Percentiles rank a stretch among this genome's conserved stretches.
Evolutionary conservation across 108 stramenopile species (phyloP).

Genomic region (Nitzschia sp.): DNA sequence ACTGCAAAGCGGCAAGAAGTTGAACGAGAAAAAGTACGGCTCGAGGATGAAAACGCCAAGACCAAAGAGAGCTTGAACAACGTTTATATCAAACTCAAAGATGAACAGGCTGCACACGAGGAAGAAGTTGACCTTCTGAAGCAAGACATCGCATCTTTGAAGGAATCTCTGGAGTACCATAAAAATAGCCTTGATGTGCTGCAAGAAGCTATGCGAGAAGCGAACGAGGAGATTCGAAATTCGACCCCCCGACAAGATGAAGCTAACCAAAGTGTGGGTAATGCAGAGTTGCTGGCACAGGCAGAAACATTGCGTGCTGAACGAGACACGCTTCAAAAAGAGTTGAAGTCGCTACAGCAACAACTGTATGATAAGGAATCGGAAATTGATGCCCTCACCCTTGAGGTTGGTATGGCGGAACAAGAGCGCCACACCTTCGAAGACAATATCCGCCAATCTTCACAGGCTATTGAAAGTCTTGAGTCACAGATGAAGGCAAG

Average conservation of each 20-base stretch:
- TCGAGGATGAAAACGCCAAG: not conserved
- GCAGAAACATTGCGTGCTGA: not conserved
- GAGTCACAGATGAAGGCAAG: not conserved
- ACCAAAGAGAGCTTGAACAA: not conserved
- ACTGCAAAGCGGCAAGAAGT: not conserved
- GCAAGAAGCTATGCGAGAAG: conserved; percentile 4
- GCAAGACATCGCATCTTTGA: not conserved
- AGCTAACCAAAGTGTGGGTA: too few relatives aligned
- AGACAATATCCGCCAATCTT: not conserved
- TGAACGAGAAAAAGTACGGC: not conserved
- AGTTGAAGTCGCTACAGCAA: not conserved
- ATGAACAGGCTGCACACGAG: conserved; percentile 10
- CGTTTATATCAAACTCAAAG: not conserved
- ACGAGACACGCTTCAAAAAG: not conserved
- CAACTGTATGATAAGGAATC: not conserved
- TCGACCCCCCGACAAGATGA: not conserved
- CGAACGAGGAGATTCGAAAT: not conserved
- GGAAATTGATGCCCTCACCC: conserved; percentile 2
- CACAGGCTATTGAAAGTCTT: not conserved
- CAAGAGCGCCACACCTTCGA: not conserved
- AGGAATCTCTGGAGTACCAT: conserved; percentile 12
- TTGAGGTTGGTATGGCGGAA: not conserved
- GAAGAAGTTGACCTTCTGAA: not conserved
- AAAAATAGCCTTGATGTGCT: conserved; percentile 3
- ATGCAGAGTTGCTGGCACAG: too few relatives aligned